phyloP scores from a whole-genome alignment of 23 red algal genomes.

The Gracilaria domingensis region DNA sequence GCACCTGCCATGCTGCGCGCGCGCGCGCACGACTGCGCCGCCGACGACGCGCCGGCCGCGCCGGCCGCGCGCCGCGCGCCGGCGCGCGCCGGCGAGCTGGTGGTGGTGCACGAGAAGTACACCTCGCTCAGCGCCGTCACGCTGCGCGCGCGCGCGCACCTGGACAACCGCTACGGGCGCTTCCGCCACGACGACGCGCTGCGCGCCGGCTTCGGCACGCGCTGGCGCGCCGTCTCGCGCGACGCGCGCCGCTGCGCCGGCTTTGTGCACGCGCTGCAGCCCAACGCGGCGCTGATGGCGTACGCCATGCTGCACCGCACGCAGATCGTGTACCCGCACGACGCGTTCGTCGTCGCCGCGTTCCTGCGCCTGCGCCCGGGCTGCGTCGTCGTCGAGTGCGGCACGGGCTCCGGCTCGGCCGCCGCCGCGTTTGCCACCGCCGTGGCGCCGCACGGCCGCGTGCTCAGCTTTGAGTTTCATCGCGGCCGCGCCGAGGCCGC shows the following conservation, averaged over 20 bases:
- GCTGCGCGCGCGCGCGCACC: constrained; percentile 26
- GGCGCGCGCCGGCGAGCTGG: constrained; percentile 59
- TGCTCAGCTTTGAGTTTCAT: constrained; percentile 89
- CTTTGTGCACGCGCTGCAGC: constrained; percentile 81
- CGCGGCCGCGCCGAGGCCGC: constrained; percentile 62
- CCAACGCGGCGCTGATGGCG: constrained; percentile 81
- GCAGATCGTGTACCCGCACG: constrained; percentile 96
- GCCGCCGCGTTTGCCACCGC: constrained; percentile 75
- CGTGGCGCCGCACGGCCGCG: constrained; percentile 79
- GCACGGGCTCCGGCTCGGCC: constrained; percentile 87
- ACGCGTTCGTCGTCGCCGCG: constrained; percentile 72
- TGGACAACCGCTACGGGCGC: constrained; percentile 84
- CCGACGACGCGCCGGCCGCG: background rate
- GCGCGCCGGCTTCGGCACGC: constrained; percentile 52
- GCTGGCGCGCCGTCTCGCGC: constrained; percentile 46
- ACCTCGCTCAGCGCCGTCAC: constrained; percentile 29
- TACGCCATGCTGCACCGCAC: constrained; percentile 84
- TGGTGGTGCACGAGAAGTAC: constrained; percentile 70
- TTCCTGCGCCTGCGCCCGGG: constrained; percentile 82
- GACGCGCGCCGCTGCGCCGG: constrained; percentile 28
- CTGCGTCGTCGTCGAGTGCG: constrained; percentile 78
- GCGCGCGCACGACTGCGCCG: background rate
- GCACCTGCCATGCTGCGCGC: background rate
- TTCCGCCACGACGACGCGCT: constrained; percentile 60
- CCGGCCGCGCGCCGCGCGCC: constrained; percentile 6